Percentiles rank a stretch among this genome's conserved stretches.
Conservation (phyloP, 2,329 filamentous ascomycete species). For the Thyridium curvatum region DNA sequence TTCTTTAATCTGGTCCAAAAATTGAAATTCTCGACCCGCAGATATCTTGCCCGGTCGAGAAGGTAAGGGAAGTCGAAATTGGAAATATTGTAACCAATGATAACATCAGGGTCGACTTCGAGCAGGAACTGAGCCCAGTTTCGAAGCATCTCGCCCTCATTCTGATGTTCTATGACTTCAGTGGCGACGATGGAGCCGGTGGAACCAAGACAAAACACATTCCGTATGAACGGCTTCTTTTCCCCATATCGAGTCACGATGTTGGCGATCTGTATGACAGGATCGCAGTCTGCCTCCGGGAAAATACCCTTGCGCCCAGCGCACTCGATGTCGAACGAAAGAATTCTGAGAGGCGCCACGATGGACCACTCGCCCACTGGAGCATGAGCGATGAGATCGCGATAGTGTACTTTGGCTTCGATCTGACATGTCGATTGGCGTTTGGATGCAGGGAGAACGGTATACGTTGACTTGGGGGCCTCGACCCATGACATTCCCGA, state of each 20-base stretch:
- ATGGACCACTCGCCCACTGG: constrained; percentile 95
- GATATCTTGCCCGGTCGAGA: constrained; percentile 75
- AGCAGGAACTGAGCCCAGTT: constrained; percentile 87
- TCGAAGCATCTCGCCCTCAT: constrained; percentile 82
- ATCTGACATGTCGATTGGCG: constrained; percentile 94
- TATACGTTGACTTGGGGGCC: constrained; percentile 67
- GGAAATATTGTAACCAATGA: constrained; percentile 97
- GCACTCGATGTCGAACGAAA: constrained; percentile 99
- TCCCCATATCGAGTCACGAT: constrained; percentile 96
- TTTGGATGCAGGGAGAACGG: constrained; percentile 57
- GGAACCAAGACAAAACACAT: constrained; percentile 90
- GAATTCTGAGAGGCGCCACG: constrained; percentile 86
- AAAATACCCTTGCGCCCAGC: constrained; percentile 97
- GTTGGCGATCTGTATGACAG: constrained; percentile 97
- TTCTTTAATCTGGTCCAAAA: constrained; percentile 79
- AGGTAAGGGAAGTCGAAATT: constrained; percentile 99
- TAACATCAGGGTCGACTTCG: constrained; percentile 89
- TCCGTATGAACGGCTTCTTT: constrained; percentile 88
- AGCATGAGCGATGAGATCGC: constrained; percentile 78
- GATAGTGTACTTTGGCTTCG: constrained; percentile 79
- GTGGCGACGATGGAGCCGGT: constrained; percentile 94
- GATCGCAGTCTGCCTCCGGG: constrained; percentile 83
- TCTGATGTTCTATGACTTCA: constrained; percentile 76
- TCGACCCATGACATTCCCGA: constrained; percentile 98
- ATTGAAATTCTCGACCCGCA: constrained; percentile 75